Base-by-base conservation (phyloP, 2,329 filamentous ascomycete species). In the Cephalotrichum gorgonifer region DNA sequence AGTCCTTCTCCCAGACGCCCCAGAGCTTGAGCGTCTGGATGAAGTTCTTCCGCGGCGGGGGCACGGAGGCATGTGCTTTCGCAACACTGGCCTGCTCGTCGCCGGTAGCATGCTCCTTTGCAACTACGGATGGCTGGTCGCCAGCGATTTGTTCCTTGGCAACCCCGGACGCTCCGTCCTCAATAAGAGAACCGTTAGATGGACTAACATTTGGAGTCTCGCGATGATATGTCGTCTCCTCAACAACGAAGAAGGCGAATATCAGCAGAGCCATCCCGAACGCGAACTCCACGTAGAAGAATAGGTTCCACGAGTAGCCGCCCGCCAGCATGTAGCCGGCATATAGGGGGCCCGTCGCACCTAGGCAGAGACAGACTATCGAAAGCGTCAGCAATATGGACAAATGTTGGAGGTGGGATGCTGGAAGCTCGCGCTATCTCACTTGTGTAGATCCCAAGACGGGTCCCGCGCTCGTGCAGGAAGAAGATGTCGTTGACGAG, bases 321-420 rank as follows among this genome's bases (percentile, higher is more conserved):
- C 69, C 76, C 1, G 71, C 69, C 6, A 81, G 70, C 76, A 81
- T 81, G 58, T 80, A 81, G 12, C 77, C 76, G 1, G 78, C 75
- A 44, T 76, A 79, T 1, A 81, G 63, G 1, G 78, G 75, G 1
- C 76, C 75, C 0, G 74, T 74, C 0, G 74, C 64, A 4, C 76
- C 76, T 11, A 78, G 67, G 54, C 76, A 79, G 39, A 81, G 69
- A 45, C 70, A 73, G 23, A 79, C 71, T 69, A 53, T 22, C 7
- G 33, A 23, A 17, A 49, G 27, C 15, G 35, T 39, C 9, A 26
- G 12, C 15, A 14, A 31, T 6, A 30, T 45, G 12, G 8, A 2
- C 17, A 11, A 14, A 26, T 4, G 31, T 15, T 5, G 4, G 22
- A 17, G n/a, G 31, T 14, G 11, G 15, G 20, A 15, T 6, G 6